These are phyloP conservation scores for Aureobasidium subglaciale DNA, from an alignment of 2,329 filamentous ascomycete genomes.

Conservation along the genomic window DNA sequence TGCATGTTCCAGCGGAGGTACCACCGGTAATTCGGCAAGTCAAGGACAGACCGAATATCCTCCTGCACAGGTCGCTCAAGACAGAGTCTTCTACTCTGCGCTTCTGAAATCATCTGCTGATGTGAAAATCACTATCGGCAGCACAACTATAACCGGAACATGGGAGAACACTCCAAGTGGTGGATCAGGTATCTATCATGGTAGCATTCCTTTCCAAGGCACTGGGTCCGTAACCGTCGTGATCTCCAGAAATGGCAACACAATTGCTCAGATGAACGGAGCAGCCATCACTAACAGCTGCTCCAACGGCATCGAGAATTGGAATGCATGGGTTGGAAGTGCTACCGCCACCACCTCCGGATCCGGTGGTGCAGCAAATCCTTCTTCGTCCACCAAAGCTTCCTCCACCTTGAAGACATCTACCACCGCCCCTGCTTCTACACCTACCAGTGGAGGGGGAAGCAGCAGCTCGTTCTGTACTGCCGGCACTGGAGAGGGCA, in stretches of 20 bases:
- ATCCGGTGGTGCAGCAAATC: background rate
- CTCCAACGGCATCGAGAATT: slow-evolving; percentile 20
- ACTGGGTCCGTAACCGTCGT: slow-evolving; percentile 35
- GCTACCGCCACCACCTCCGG: background rate
- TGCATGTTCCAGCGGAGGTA: slow-evolving; percentile 34
- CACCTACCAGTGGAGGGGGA: background rate
- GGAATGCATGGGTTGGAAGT: slow-evolving; percentile 21
- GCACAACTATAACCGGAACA: slow-evolving; percentile 15
- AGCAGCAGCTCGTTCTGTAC: background rate
- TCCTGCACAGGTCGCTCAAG: slow-evolving; percentile 32
- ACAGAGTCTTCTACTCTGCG: slow-evolving; percentile 40
- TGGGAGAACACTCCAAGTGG: slow-evolving; percentile 19
- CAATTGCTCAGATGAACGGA: slow-evolving; percentile 27
- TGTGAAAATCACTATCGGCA: slow-evolving; percentile 32
- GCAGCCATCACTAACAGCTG: slow-evolving; percentile 30
- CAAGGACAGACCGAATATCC: slow-evolving; percentile 19
- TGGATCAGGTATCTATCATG: slow-evolving; percentile 20
- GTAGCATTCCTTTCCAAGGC: slow-evolving; percentile 31
- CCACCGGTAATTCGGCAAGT: slow-evolving; percentile 30
- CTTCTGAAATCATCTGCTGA: slow-evolving; percentile 26
- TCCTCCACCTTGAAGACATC: background rate
- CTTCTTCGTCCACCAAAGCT: background rate
- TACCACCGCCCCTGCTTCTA: background rate
- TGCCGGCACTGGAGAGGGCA: background rate
- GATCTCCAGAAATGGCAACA: slow-evolving; percentile 26